A percentile compares a stretch with the other conserved stretches of the same genome.
Evolutionary conservation across 345 rosid genomes (phyloP).

Genomic region (Streptanthus diversifolius): DNA sequence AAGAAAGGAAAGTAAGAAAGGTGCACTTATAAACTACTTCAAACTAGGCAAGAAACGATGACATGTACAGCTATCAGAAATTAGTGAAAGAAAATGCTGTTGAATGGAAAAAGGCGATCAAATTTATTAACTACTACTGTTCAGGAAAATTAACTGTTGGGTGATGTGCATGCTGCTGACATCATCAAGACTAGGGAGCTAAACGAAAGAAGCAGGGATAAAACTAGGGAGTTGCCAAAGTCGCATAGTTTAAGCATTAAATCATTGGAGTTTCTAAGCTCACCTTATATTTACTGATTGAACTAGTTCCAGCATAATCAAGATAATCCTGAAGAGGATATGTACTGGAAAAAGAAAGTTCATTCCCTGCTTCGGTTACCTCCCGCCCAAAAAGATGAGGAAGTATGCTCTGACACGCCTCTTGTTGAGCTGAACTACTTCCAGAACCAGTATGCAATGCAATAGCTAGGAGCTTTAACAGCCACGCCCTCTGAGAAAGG

Average conservation of each 20-base stretch:
- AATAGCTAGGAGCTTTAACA: conserved; percentile 82
- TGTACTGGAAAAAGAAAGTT: conserved; percentile 36
- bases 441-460: conserved; percentile 74
- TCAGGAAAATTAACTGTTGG: neutral
- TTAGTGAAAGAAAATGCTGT: neutral
- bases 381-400: conserved; percentile 78
- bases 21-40: conserved; percentile 10
- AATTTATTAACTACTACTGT: neutral
- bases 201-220: neutral
- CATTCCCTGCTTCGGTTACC: conserved; percentile 40
- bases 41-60: conserved; percentile 6
- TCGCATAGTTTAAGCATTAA: conserved; percentile 38
- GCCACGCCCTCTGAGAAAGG: conserved; percentile 81
- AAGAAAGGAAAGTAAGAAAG: conserved; percentile 14
- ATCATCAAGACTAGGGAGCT: neutral
- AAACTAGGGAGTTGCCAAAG: conserved; percentile 9
- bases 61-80: neutral
- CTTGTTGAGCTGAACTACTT: conserved; percentile 57
- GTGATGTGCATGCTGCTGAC: conserved; percentile 3
- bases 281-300: conserved; percentile 79
- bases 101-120: neutral
- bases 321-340: conserved; percentile 40
- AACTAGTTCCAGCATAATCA: conserved; percentile 53
- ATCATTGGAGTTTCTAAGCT: conserved; percentile 9
- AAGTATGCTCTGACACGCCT: conserved; percentile 67